These are phyloP conservation scores for Trichoderma sp. DNA, from an alignment of 2,329 filamentous ascomycete species.

Conservation along the genomic window DNA sequence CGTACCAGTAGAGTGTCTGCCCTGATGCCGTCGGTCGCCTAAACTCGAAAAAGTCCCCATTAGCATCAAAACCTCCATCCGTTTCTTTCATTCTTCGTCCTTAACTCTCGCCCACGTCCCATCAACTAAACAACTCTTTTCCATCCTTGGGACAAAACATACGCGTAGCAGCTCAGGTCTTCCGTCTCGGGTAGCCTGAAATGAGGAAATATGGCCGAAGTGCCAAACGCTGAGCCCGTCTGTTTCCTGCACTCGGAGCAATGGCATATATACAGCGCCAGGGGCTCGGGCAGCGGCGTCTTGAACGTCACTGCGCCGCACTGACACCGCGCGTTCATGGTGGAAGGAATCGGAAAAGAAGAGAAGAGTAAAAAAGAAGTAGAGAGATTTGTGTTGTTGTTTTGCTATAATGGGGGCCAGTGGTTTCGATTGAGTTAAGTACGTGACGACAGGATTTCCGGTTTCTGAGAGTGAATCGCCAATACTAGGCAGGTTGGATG, in stretches of 20 bases:
- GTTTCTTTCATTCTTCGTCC: not conserved
- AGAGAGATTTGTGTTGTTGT: not conserved
- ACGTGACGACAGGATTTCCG: not conserved
- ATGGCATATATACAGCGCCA: slow-evolving; percentile 70
- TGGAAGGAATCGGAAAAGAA: not conserved
- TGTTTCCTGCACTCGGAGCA: slow-evolving; percentile 65
- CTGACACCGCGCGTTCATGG: slow-evolving; percentile 62
- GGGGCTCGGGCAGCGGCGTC: slow-evolving; percentile 57
- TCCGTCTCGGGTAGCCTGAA: slow-evolving; percentile 55
- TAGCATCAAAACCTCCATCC: not conserved
- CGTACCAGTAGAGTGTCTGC: slow-evolving; percentile 56
- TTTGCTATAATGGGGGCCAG: not conserved
- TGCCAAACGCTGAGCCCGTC: slow-evolving; percentile 64
- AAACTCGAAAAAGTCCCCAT: not conserved
- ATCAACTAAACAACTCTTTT: not conserved
- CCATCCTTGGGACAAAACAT: slow-evolving; percentile 27
- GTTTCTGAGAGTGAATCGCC: not conserved
- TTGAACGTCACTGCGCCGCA: slow-evolving; percentile 63
- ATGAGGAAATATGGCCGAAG: slow-evolving; percentile 67
- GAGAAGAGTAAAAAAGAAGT: not conserved
- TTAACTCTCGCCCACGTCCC: not conserved
- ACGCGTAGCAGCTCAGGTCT: slow-evolving; percentile 55
- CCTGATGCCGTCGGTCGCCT: slow-evolving; percentile 59
- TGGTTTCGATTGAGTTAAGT: not conserved
- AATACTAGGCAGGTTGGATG: not conserved